Conservation (phyloP, 352 stramenopile genomes). For the Hyaloperonospora arabidopsidis region DNA sequence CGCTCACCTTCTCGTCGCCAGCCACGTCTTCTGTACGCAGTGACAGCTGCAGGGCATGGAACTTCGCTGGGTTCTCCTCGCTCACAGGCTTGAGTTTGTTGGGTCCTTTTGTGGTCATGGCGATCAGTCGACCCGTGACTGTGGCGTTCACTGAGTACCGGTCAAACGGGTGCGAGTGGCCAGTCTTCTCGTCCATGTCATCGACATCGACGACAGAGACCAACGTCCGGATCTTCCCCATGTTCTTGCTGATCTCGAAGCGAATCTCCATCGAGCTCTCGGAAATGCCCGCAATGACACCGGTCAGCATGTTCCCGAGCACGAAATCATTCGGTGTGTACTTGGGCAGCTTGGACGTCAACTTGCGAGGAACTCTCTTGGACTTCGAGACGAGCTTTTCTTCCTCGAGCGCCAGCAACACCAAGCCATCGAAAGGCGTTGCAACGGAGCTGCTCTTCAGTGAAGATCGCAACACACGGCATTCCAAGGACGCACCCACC, state of each 20-base stretch:
- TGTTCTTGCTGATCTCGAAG: conserved; percentile 62
- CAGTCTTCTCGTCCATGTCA: conserved; percentile 25
- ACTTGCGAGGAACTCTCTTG: conserved; percentile 27
- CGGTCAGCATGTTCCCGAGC: conserved; percentile 61
- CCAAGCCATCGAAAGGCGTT: conserved; percentile 70
- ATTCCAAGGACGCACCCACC: conserved; percentile 32
- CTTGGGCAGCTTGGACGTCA: conserved; percentile 53
- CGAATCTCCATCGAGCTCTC: conserved; percentile 80
- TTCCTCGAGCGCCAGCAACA: conserved; percentile 53
- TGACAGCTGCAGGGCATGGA: conserved; percentile 63
- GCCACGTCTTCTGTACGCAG: conserved; percentile 46
- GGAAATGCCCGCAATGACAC: conserved; percentile 66
- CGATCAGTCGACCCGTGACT: conserved; percentile 59
- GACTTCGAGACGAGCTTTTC: conserved; percentile 36
- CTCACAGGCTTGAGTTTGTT: conserved; percentile 84
- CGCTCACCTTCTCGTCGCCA: conserved; percentile 26
- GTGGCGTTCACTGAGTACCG: conserved; percentile 66
- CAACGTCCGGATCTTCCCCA: conserved; percentile 62
- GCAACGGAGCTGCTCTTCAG: conserved; percentile 35
- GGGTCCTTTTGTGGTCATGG: conserved; percentile 59
- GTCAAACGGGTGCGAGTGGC: conserved; percentile 68
- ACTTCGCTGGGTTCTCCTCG: conserved; percentile 64
- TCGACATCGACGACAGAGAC: conserved; percentile 85
- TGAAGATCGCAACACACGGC: conserved; percentile 38
- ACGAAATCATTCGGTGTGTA: conserved; percentile 53